Conservation (phyloP, 2,329 filamentous ascomycete species). For the Neoascochyta sp. region DNA sequence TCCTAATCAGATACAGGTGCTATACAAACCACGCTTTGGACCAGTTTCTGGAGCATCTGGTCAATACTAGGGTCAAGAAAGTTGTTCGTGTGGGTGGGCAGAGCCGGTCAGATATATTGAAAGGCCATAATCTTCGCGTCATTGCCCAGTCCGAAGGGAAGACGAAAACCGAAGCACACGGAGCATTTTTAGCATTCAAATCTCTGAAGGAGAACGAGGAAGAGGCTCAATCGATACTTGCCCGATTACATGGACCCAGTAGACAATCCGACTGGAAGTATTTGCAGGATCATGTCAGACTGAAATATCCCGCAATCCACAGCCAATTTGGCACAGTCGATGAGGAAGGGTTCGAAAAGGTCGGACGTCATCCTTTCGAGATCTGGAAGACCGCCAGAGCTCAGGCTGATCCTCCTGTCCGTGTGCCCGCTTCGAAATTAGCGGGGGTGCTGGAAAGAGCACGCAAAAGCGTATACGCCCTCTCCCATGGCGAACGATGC, state of each 20-base stretch:
- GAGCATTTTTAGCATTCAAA: slow-evolving; percentile 11
- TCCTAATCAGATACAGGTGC: slow-evolving; percentile 20
- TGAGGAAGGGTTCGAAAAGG: slow-evolving; percentile 13
- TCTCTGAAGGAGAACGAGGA: slow-evolving; percentile 9
- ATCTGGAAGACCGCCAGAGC: slow-evolving; percentile 9
- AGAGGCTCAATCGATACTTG: slow-evolving; percentile 6
- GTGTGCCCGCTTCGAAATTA: background rate
- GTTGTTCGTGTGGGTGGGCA: slow-evolving; percentile 61
- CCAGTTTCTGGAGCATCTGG: slow-evolving; percentile 58
- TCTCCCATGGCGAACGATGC: slow-evolving; percentile 11
- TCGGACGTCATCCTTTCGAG: slow-evolving; percentile 24
- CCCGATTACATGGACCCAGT: slow-evolving; percentile 5
- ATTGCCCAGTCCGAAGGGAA: slow-evolving; percentile 15
- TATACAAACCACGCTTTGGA: slow-evolving; percentile 56
- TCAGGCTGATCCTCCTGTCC: background rate
- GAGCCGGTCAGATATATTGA: slow-evolving; percentile 54
- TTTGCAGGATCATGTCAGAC: slow-evolving; percentile 11
- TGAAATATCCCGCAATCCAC: slow-evolving; percentile 14
- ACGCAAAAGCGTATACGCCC: slow-evolving; percentile 6
- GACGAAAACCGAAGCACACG: slow-evolving; percentile 16
- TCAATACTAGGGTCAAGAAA: slow-evolving; percentile 46
- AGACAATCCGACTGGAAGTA: slow-evolving; percentile 15
- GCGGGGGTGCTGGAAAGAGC: slow-evolving; percentile 9
- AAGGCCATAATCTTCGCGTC: slow-evolving; percentile 49
- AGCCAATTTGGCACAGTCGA: slow-evolving; percentile 16